Evolutionary conservation across 345 rosid genomes (phyloP).

Genomic region (Xanthoceras sorbifolium): DNA sequence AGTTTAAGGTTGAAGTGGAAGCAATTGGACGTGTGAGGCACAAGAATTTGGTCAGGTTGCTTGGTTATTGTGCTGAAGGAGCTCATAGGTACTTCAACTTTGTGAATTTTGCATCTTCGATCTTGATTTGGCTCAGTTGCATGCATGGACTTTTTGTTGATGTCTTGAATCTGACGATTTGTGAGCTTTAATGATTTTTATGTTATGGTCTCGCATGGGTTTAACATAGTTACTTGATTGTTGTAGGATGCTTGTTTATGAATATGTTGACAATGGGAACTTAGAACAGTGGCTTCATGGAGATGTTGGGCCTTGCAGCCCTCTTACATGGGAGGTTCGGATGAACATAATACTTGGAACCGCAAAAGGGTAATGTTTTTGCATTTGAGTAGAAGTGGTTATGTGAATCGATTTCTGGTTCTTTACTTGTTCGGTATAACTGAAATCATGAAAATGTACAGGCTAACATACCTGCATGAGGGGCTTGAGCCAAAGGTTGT

Average conservation of each 20-base stretch:
- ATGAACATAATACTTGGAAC: constrained; percentile 79
- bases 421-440: background rate
- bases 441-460: constrained; percentile 21
- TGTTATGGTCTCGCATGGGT: background rate
- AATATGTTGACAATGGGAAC: constrained; percentile 86
- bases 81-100: constrained; percentile 66
- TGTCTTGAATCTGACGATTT: constrained; percentile 8
- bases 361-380: constrained; percentile 65
- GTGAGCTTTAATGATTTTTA: background rate
- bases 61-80: constrained; percentile 97
- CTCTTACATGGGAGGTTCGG: constrained; percentile 85
- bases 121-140: constrained; percentile 7
- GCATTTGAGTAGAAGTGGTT: background rate
- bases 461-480: constrained; percentile 82
- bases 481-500: constrained; percentile 95
- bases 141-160: constrained; percentile 4
- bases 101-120: background rate
- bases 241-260: constrained; percentile 82
- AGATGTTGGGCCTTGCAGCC: constrained; percentile 72
- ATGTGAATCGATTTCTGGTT: constrained; percentile 4
- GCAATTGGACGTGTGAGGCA: constrained; percentile 95
- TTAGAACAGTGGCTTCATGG: constrained; percentile 96
- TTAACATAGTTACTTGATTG: constrained; percentile 5
- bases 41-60: constrained; percentile 91
- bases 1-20: constrained; percentile 95